A percentile compares a stretch with the other conserved stretches of the same genome.
These are phyloP conservation scores for Eremochloa ophiuroides DNA, from an alignment of 176 grass and related monocot genomes.

Conservation along the genomic window DNA sequence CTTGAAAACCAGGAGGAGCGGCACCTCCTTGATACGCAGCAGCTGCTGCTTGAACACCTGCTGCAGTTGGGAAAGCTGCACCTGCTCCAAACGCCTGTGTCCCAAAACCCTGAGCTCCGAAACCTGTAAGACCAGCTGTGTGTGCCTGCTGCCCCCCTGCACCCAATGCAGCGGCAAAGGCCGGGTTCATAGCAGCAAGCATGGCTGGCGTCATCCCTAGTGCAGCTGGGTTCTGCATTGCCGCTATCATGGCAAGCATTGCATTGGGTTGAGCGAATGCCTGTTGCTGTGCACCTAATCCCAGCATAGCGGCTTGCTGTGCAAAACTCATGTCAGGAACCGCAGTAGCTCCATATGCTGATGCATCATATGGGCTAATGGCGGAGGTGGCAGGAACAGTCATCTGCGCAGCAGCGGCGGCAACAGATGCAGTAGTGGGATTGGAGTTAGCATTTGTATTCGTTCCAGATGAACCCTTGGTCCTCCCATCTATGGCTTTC, in stretches of 20 bases:
- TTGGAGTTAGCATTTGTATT: constrained; percentile 48
- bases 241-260: constrained; percentile 80
- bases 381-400: constrained; percentile 23
- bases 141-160: constrained; percentile 50
- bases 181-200: constrained; percentile 80
- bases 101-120: constrained; percentile 61
- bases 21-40: constrained; percentile 50
- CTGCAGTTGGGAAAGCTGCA: constrained; percentile 45
- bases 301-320: constrained; percentile 75
- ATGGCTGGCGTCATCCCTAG: constrained; percentile 47
- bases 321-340: constrained; percentile 58
- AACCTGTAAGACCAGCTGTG: constrained; percentile 41
- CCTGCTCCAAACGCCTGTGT: constrained; percentile 47
- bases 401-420: constrained; percentile 8
- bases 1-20: constrained; percentile 77
- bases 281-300: constrained; percentile 59
- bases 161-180: constrained; percentile 79
- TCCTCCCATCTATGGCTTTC: constrained; percentile 80
- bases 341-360: constrained; percentile 34
- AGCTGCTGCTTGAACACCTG: constrained; percentile 49
- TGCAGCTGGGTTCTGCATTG: constrained; percentile 80
- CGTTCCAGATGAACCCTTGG: constrained; percentile 23
- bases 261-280: constrained; percentile 77
- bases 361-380: constrained; percentile 47
- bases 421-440: constrained; percentile 13